phyloP scores from a whole-genome alignment of 768 basidiomycete species.

The Mycena venus region DNA sequence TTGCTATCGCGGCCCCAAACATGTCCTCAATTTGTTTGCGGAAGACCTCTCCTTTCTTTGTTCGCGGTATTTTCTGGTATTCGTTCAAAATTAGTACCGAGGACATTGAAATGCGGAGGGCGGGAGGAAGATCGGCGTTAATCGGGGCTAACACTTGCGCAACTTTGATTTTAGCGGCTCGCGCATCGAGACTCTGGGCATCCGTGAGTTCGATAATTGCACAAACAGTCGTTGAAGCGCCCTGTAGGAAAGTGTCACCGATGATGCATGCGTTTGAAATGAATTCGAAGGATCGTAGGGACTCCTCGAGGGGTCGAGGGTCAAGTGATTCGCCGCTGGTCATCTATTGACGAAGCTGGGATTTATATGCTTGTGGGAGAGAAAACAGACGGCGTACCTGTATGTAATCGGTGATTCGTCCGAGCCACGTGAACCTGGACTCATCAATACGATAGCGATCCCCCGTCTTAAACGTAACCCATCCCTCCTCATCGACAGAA shows the following conservation, averaged over 20 bases:
- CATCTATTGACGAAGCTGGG: constrained; percentile 11
- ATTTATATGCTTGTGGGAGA: not conserved
- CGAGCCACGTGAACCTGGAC: constrained; percentile 21
- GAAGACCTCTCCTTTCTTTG: constrained; percentile 31
- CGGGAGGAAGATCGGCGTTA: constrained; percentile 26
- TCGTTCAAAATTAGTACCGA: constrained; percentile 16
- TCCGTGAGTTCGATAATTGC: constrained; percentile 32
- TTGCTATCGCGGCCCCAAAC: not conserved
- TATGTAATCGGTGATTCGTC: constrained; percentile 30
- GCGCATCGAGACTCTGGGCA: not conserved
- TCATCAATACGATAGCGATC: constrained; percentile 20
- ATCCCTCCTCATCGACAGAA: constrained; percentile 19
- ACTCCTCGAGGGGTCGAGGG: constrained; percentile 21
- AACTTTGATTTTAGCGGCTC: not conserved
- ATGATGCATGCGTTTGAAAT: constrained; percentile 27
- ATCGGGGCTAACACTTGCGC: constrained; percentile 20
- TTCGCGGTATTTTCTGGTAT: constrained; percentile 22
- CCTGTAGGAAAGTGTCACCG: constrained; percentile 25
- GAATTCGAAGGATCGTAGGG: constrained; percentile 9
- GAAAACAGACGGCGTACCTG: constrained; percentile 5
- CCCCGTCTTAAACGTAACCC: constrained; percentile 27
- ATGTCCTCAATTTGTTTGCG: constrained; percentile 27
- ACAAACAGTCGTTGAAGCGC: constrained; percentile 25
- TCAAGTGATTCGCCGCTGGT: constrained; percentile 29
- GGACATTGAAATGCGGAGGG: constrained; percentile 27